These are phyloP conservation scores for Rhododendron henanense DNA, from an alignment of 148 eudicot species.

Conservation along the genomic window DNA sequence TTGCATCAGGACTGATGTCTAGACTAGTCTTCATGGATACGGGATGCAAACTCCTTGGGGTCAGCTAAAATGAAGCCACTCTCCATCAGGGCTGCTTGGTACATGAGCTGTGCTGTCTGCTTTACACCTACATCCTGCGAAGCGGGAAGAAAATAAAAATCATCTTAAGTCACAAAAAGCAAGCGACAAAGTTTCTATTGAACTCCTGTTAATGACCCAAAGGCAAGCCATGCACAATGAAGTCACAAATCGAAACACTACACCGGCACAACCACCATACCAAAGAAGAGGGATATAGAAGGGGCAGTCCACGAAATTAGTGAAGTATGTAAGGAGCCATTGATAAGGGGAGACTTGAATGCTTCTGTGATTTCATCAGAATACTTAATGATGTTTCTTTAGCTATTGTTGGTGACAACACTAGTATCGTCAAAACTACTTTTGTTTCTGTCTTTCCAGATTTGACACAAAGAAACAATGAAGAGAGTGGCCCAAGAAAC, in stretches of 20 bases:
- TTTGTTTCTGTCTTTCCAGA: too few species aligned
- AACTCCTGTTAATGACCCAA: neutral
- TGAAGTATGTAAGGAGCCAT: too few species aligned
- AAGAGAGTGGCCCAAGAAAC: too few species aligned
- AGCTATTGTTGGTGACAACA: too few species aligned
- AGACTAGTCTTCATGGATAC: slow-evolving; percentile 64
- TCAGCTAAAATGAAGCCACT: slow-evolving; percentile 68
- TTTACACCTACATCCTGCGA: slow-evolving; percentile 69
- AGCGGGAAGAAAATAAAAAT: neutral
- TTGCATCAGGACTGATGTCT: slow-evolving; percentile 62
- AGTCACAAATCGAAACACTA: neutral
- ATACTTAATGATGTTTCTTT: too few species aligned
- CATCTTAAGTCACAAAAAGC: neutral
- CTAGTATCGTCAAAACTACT: too few species aligned
- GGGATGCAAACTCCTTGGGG: slow-evolving; percentile 77
- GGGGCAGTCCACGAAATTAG: too few species aligned
- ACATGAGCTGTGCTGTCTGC: slow-evolving; percentile 73
- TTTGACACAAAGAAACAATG: too few species aligned
- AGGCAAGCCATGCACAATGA: neutral
- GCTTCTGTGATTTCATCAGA: too few species aligned
- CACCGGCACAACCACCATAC: neutral
- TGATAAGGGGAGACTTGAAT: too few species aligned
- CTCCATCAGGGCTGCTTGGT: slow-evolving; percentile 90
- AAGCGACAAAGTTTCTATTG: neutral
- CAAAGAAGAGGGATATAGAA: neutral